Base-by-base conservation (phyloP, 1,139 yeast species). In the Protomyces pachydermus region DNA sequence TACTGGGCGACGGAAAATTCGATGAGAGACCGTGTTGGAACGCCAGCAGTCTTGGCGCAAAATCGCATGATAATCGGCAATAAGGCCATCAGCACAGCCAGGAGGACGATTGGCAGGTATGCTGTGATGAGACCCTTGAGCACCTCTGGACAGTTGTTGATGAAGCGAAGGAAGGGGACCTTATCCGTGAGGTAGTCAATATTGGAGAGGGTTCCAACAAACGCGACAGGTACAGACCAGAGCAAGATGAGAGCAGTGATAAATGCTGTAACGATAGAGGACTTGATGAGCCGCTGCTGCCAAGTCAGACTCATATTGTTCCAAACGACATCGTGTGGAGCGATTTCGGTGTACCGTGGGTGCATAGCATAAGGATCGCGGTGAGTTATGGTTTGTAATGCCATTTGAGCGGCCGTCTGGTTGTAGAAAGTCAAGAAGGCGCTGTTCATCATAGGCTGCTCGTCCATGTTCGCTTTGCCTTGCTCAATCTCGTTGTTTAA, bases 161-260 rank as follows among this genome's bases (percentile, higher is more conserved):
- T 82, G 74, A 88, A 91, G 35, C 77, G 74, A 70, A 91, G 81
- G 80, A 87, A 91, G 23, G 78, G 88, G 28, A 91, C 80, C 68
- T 83, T 84, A 61, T 83, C 79, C 48, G 86, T 88, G 74, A 91
- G 79, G 71, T 81, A 82, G 68, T 87, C 84, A 70, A 93, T 82
- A 35, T 56, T 91, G 25, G 98, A 91, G 69, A 93, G 82, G 72
- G 86, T 80, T 85, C 98, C 98, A 65, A 93, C 97, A 74, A 90
- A 89, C 1, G 97, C 96, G 61, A 91, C 97, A 18, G 98, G 98
- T 71, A 91, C 81, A 66, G 96, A 83, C 98, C 98, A 93, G 74
- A 91, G 87, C 65, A 91, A 81, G 68, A 90, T 83, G 72, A 87
- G 75, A 3, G 74, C 76, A 51, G 79, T 73, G 68, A 90, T 81